Base-by-base conservation (phyloP, 2,329 filamentous ascomycete genomes). In the Xylariomycetidae sp. region DNA sequence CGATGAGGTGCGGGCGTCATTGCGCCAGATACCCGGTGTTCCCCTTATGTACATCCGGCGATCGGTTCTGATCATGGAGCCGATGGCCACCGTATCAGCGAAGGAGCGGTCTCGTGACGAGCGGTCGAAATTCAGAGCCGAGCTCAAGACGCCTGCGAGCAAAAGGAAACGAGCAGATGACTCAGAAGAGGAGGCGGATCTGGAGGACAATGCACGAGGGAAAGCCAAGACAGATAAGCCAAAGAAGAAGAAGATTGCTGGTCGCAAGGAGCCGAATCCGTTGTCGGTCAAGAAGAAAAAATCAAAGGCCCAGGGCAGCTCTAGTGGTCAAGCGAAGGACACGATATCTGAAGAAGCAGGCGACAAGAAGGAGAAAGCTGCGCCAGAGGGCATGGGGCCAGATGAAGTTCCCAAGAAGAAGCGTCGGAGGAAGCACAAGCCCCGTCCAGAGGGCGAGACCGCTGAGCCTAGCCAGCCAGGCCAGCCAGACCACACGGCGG, bases 31-130 rank as follows among this genome's bases (percentile, higher is more conserved):
- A 14, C 70, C 75, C 16, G 85, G 83, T 14, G 81, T 86, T 30
- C 85, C 85, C 14, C 57, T 90, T 40, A 74, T 92, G 29, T 90
- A 90, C 55, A 82, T 90, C 45, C 79, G 79, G 44, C 70, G 83
- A 35, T 85, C 80, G 40, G 84, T 93, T 16, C 33, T 47, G 76
- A 79, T 83, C 35, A 70, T 85, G 67, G 79, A 85, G 58, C 82
- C 83, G 10, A 87, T 92, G 82, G 79, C 82, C 13, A 72, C 68
- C 24, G 71, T 72, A 34, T 84, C 79, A 12, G 72, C 72, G 24
- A 68, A 74, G 37, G 69, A 76, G 29, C 73, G 81, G 40, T 73
- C 80, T 32, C 67, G 67, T 38, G 82, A 85, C 42, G 86, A 92
- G 66, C 75, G 70, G 48, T 70, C 68, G 36, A 93, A 93, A 61